Percentiles rank a stretch among this genome's conserved stretches.
Evolutionary conservation across 2,329 filamentous ascomycete species (phyloP).

Genomic region (Lachnellula occidentalis): DNA sequence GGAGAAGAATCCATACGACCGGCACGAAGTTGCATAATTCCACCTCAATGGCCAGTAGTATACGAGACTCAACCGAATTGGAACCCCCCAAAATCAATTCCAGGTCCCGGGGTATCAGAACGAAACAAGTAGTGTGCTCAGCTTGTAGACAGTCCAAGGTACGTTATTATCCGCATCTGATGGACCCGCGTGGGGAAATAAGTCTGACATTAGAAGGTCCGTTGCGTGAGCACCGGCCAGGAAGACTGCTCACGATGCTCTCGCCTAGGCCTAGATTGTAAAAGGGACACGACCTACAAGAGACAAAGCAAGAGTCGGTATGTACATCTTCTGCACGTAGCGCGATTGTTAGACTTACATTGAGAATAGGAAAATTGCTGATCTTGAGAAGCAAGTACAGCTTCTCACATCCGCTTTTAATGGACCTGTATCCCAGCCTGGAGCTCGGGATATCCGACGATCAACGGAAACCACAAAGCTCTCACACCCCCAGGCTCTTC

Average conservation of each 20-base stretch:
- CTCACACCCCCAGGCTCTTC: not conserved
- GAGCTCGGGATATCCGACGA: not conserved
- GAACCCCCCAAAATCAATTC: not conserved
- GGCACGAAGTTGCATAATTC: not conserved
- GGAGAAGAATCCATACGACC: not conserved
- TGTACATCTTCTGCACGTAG: not conserved
- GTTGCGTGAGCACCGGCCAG: not conserved
- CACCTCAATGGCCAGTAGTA: not conserved
- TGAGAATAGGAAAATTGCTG: conserved; percentile 9
- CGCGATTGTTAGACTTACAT: not conserved
- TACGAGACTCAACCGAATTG: not conserved
- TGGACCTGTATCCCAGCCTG: not conserved
- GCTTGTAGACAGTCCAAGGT: conserved; percentile 8
- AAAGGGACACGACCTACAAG: conserved; percentile 17
- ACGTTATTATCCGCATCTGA: not conserved
- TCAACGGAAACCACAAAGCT: too few relatives aligned
- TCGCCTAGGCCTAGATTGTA: conserved; percentile 14
- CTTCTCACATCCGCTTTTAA: conserved; percentile 2
- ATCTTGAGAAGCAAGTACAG: conserved; percentile 12
- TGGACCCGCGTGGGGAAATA: not conserved
- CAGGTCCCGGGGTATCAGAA: not conserved
- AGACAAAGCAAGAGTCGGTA: conserved; percentile 17
- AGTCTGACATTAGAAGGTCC: not conserved
- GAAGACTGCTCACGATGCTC: conserved; percentile 11
- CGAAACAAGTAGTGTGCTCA: conserved; percentile 6